Evolutionary conservation across 192 early-diverging fungal species (phyloP).

Genomic region (Entomortierella beljakovae): DNA sequence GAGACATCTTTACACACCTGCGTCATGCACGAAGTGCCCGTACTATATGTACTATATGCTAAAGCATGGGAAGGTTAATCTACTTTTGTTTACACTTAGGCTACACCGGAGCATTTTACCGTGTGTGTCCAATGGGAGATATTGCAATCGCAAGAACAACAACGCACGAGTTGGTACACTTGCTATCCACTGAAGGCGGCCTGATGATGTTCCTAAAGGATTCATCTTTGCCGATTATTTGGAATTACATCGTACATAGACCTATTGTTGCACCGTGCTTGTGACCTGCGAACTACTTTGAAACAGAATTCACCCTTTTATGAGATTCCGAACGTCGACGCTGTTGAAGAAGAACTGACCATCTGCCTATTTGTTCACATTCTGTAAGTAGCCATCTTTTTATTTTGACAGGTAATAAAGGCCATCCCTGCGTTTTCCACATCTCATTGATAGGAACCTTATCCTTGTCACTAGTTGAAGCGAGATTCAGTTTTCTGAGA

Average conservation of each 20-base stretch:
- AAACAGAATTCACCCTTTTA: not conserved
- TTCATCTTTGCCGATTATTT: constrained; percentile 13
- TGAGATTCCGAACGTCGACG: not conserved
- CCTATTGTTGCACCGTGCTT: too few relatives aligned
- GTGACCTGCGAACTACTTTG: not conserved
- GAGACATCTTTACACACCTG: not conserved
- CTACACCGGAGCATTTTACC: constrained; percentile 24
- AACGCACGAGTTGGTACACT: constrained; percentile 5
- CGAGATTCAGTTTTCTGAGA: not conserved
- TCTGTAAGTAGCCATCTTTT: not conserved
- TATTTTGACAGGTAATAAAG: not conserved
- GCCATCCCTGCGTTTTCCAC: constrained; percentile 1
- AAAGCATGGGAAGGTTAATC: not conserved
- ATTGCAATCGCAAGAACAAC: constrained; percentile 24
- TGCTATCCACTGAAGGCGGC: not conserved
- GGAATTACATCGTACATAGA: constrained; percentile 34
- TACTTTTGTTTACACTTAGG: constrained; percentile 6
- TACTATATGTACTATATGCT: too few relatives aligned
- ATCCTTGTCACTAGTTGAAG: constrained; percentile 2
- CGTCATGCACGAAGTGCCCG: too few relatives aligned
- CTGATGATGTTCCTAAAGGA: constrained; percentile 17
- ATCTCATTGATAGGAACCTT: constrained; percentile 1
- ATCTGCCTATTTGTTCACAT: constrained; percentile 5
- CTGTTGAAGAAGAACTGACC: constrained; percentile 3
- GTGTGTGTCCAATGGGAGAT: constrained; percentile 19